phyloP scores from a whole-genome alignment of 208 protist genomes.

The Trypanosoma vivax region DNA sequence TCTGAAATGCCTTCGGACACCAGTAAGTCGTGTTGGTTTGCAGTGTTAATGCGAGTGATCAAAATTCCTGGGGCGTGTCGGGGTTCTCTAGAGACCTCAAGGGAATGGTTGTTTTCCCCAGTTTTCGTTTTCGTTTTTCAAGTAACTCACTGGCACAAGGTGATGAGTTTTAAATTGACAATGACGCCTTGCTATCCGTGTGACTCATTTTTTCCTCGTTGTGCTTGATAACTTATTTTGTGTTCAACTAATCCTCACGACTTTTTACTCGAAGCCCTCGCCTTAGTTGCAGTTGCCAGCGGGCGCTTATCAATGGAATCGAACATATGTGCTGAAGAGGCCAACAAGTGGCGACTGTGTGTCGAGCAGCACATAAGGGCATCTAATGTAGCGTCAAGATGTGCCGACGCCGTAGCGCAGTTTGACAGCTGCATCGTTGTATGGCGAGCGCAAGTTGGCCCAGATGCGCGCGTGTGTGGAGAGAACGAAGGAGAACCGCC shows the following conservation, averaged over 20 bases:
- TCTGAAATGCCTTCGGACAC: no score
- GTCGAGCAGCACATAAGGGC: conserved; percentile 46
- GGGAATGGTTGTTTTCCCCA: no score
- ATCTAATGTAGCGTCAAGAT: conserved; percentile 24
- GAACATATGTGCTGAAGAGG: conserved; percentile 54
- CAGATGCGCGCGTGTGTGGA: conserved; percentile 41
- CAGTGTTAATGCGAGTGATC: no score
- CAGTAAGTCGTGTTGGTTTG: no score
- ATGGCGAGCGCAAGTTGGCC: conserved; percentile 45
- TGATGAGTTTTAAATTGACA: no score
- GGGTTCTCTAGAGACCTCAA: no score
- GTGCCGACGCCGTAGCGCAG: conserved; percentile 16
- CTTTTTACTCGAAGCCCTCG: conserved; percentile 8
- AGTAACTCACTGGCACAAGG: no score
- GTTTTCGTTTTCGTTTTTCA: no score
- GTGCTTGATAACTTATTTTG: background rate
- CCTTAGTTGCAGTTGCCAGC: background rate
- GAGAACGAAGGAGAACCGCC: conserved; percentile 73
- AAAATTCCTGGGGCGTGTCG: no score
- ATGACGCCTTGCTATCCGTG: no score
- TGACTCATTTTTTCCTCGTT: background rate
- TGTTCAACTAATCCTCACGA: conserved; percentile 2
- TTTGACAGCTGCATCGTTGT: conserved; percentile 57
- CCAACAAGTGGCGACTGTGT: conserved; percentile 52
- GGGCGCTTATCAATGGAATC: conserved; percentile 23